Base-by-base conservation (phyloP, 2,329 filamentous ascomycete genomes). In the Metarhizium sp. region DNA sequence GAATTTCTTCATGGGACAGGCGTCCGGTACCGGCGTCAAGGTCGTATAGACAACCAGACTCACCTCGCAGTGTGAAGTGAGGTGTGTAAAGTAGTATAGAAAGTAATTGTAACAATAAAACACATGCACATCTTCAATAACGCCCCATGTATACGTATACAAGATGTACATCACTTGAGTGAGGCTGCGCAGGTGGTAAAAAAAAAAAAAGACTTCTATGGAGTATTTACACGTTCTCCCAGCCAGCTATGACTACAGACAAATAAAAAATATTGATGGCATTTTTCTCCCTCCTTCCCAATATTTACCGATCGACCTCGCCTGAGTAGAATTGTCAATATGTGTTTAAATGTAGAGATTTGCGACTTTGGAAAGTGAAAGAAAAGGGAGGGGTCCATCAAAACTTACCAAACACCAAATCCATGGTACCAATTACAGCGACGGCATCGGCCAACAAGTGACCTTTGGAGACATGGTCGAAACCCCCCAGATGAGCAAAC, bases 371-470 rank as follows among this genome's bases (percentile, higher is more conserved):
- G 25, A 25, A 25, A 25, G 25, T 25, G 25, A 25, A 25, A 4
- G 25, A 25, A 25, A 25, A 25, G 32, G 7, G 32, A 34, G 32
- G 32, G 32, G 32, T 8, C 32, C 7, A 34, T 34, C 6, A 20
- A 25, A 18, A 42, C 81, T 79, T 78, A 84, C 90, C 90, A 72
- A 94, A 92, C 78, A 92, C 88, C 70, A 94, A 74, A 82, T 91
- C 88, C 87, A 92, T 91, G 53, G 88, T 88, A 70, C 85, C 88
- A 64, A 97, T 97, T 57, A 97, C 92, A 50, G 94, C 95, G 51
- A 99, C 94, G 30, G 92, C 94, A 73, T 99, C 94, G 58, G 95
- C 94, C 65, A 99, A 76, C 73, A 99, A 75, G 76, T 99, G 95
- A 36, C 94, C 94, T 75, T 89, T 87, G 61, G 86, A 86, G 55